phyloP scores from a whole-genome alignment of 2,329 filamentous ascomycete species.

The Colletotrichum tanaceti region DNA sequence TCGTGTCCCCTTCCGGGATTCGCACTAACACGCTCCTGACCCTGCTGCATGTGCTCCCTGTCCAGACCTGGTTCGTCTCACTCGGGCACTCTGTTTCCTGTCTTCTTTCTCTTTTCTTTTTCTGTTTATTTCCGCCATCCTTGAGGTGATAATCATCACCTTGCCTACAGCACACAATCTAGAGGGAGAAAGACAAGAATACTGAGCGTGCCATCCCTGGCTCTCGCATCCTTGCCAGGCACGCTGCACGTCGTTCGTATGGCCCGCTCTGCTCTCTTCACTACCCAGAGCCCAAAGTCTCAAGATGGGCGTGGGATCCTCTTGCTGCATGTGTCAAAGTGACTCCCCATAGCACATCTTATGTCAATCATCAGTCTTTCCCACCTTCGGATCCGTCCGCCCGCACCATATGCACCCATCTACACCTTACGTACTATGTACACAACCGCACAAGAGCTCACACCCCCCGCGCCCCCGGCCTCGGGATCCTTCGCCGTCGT shows the following conservation, averaged over 20 bases:
- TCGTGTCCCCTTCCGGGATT: slow-evolving; percentile 32
- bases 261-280: slow-evolving; percentile 10
- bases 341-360: slow-evolving; percentile 34
- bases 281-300: not conserved
- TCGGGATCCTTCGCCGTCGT: slow-evolving; percentile 5
- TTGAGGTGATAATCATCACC: too few species aligned
- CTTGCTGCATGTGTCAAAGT: slow-evolving; percentile 34
- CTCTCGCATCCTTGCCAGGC: slow-evolving; percentile 20
- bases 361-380: slow-evolving; percentile 40
- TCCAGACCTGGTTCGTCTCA: not conserved
- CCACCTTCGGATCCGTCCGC: slow-evolving; percentile 34
- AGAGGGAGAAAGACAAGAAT: too few species aligned
- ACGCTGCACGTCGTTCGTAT: slow-evolving; percentile 23
- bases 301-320: slow-evolving; percentile 9
- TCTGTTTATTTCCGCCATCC: not conserved
- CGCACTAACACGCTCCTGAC: slow-evolving; percentile 20
- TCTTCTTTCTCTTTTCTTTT: not conserved
- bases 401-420: slow-evolving; percentile 20
- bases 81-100: not conserved
- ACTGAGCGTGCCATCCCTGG: not conserved
- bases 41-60: slow-evolving; percentile 7
- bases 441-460: too few species aligned
- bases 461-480: not conserved
- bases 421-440: too few species aligned
- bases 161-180: too few species aligned